These are phyloP conservation scores for Pleurotus djamor DNA, from an alignment of 768 basidiomycete species.

Conservation along the genomic window DNA sequence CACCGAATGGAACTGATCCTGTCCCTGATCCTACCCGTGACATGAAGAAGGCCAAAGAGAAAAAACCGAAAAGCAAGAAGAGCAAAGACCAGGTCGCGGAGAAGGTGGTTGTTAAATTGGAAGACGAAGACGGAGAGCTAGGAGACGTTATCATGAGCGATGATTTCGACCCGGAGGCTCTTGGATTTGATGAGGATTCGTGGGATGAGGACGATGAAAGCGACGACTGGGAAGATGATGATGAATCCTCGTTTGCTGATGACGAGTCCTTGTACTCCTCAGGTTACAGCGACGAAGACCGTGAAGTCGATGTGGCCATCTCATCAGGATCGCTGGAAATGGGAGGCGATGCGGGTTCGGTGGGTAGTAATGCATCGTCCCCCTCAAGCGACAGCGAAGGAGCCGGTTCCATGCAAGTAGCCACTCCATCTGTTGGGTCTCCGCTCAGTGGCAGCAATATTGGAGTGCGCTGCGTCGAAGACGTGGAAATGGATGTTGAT, in stretches of 20 bases:
- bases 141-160: slow-evolving; percentile 13
- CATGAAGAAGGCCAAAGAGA: slow-evolving; percentile 24
- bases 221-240: slow-evolving; percentile 12
- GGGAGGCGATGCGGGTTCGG: slow-evolving; percentile 11
- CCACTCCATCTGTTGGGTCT: background rate
- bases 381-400: background rate
- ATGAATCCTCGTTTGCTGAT: slow-evolving; percentile 5
- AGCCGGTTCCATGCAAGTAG: background rate
- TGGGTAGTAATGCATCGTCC: slow-evolving; percentile 13
- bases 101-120: background rate
- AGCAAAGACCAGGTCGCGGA: background rate
- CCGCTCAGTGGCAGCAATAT: slow-evolving; percentile 13
- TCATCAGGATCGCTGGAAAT: background rate
- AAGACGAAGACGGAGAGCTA: slow-evolving; percentile 14
- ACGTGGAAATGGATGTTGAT: slow-evolving; percentile 12
- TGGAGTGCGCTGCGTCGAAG: slow-evolving; percentile 16
- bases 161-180: slow-evolving; percentile 12
- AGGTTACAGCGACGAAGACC: slow-evolving; percentile 7
- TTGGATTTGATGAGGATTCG: slow-evolving; percentile 17
- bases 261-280: slow-evolving; percentile 10
- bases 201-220: slow-evolving; percentile 20
- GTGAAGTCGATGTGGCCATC: slow-evolving; percentile 6
- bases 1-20: slow-evolving; percentile 18
- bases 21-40: slow-evolving; percentile 14
- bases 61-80: slow-evolving; percentile 13